These are phyloP conservation scores for Phytopythium helicoides DNA, from an alignment of 352 stramenopile species.

Conservation along the genomic window DNA sequence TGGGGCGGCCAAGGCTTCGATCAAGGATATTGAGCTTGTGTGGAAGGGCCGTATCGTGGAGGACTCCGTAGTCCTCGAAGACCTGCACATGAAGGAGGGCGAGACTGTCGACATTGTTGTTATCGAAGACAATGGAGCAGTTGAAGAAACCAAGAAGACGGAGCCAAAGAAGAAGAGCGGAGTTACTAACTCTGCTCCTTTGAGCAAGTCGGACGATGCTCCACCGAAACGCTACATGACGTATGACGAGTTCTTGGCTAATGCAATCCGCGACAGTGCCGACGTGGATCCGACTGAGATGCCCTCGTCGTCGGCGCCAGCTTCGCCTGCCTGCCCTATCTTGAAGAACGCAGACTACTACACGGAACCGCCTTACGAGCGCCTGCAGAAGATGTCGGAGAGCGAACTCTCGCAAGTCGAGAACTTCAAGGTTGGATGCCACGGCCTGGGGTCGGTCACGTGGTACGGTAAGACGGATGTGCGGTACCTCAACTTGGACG, in stretches of 20 bases:
- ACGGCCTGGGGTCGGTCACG: slow-evolving; percentile 71
- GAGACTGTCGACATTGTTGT: slow-evolving; percentile 69
- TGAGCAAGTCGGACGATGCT: slow-evolving; percentile 15
- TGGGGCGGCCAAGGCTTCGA: slow-evolving; percentile 22
- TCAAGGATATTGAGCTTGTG: slow-evolving; percentile 62
- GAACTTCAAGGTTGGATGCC: slow-evolving; percentile 76
- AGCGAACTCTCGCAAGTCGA: slow-evolving; percentile 66
- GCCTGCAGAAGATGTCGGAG: slow-evolving; percentile 70
- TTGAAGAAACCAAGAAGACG: slow-evolving; percentile 24
- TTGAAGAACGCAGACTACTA: slow-evolving; percentile 81
- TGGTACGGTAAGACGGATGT: slow-evolving; percentile 83
- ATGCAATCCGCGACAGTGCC: slow-evolving; percentile 47
- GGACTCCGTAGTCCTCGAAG: slow-evolving; percentile 37
- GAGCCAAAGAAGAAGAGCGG: slow-evolving; percentile 38
- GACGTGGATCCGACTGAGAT: slow-evolving; percentile 28
- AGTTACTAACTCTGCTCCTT: neutral
- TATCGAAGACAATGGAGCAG: slow-evolving; percentile 39
- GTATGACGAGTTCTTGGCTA: slow-evolving; percentile 77
- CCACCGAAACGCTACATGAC: slow-evolving; percentile 69
- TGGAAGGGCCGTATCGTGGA: slow-evolving; percentile 59
- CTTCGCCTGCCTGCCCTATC: slow-evolving; percentile 46
- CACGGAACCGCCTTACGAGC: slow-evolving; percentile 67
- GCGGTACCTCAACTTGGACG: slow-evolving; percentile 73
- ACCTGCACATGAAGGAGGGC: slow-evolving; percentile 58
- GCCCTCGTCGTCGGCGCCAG: slow-evolving; percentile 18